phyloP scores from a whole-genome alignment of 2,329 filamentous ascomycete genomes.

The Ambrosiella xylebori region DNA sequence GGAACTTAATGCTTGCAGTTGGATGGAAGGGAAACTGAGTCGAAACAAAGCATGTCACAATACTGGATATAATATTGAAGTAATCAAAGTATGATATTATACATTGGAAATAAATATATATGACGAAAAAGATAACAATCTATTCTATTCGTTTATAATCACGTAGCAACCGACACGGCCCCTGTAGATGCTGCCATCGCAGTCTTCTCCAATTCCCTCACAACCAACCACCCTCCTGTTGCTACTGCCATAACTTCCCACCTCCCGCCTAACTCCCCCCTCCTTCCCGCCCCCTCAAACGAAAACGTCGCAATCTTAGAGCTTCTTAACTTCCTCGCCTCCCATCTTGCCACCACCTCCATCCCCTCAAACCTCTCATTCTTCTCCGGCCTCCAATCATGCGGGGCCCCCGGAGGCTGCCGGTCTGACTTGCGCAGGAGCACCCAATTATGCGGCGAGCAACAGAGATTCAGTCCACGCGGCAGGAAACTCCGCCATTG shows the following conservation, averaged over 20 bases:
- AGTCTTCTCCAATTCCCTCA: conserved; percentile 1
- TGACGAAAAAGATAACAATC: too few species aligned
- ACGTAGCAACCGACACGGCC: not conserved
- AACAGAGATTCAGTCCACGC: conserved; percentile 17
- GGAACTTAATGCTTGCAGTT: not conserved
- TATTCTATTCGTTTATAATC: too few species aligned
- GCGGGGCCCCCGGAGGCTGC: conserved; percentile 6
- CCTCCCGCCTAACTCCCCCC: conserved; percentile 24
- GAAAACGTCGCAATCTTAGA: conserved; percentile 17
- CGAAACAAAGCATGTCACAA: too few species aligned
- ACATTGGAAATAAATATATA: too few species aligned
- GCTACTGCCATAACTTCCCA: conserved; percentile 28
- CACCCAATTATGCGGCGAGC: conserved; percentile 23
- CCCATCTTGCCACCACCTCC: conserved; percentile 28
- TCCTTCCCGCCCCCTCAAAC: conserved; percentile 24
- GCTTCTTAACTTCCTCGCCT: conserved; percentile 20
- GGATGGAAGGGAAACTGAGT: not conserved
- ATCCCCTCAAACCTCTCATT: conserved; percentile 15
- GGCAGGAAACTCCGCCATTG: conserved; percentile 24
- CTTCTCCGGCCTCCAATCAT: conserved; percentile 7
- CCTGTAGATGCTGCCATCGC: not conserved
- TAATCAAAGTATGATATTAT: not conserved
- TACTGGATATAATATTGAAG: not conserved
- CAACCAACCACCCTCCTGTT: conserved; percentile 3
- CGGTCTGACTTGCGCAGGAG: conserved; percentile 21